Conservation (phyloP, 305 asterid species). For the Euphrasia arctica region DNA sequence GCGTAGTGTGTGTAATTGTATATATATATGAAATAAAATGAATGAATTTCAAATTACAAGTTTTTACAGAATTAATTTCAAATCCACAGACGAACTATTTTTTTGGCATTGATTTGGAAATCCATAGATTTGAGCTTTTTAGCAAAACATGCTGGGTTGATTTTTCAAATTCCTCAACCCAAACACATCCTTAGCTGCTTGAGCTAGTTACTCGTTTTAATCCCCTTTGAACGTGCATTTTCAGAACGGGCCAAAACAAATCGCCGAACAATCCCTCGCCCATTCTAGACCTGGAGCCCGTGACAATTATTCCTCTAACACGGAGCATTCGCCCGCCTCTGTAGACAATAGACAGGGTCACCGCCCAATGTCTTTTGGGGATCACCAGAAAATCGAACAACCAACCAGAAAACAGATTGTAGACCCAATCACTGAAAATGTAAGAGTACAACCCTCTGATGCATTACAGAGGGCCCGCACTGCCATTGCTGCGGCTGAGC, state of each 20-base stretch:
- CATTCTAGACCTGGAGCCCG: constrained; percentile 25
- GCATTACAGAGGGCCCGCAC: constrained; percentile 63
- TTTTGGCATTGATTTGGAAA: too few species aligned
- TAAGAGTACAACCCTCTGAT: constrained; percentile 40
- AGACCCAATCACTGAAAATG: constrained; percentile 27
- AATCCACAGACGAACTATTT: too few species aligned
- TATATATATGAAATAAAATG: too few species aligned
- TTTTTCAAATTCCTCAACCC: too few species aligned
- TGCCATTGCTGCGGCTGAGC: constrained; percentile 88
- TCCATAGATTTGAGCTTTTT: too few species aligned
- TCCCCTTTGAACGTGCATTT: constrained; percentile 16
- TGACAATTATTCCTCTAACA: constrained; percentile 25
- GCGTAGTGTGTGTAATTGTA: too few species aligned
- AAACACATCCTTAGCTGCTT: too few species aligned
- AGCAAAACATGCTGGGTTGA: too few species aligned
- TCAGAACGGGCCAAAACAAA: constrained; percentile 81
- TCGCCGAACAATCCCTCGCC: constrained; percentile 33
- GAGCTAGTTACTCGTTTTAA: too few species aligned
- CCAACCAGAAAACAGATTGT: constrained; percentile 27
- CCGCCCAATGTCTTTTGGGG: constrained; percentile 18
- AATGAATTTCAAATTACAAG: too few species aligned
- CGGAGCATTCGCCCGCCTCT: constrained; percentile 32
- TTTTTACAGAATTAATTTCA: too few species aligned
- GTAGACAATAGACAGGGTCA: constrained; percentile 29
- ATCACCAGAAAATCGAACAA: constrained; percentile 24